These are phyloP conservation scores for Scheffersomyces ergatensis DNA, from an alignment of 805 yeast species.

Conservation along the genomic window DNA sequence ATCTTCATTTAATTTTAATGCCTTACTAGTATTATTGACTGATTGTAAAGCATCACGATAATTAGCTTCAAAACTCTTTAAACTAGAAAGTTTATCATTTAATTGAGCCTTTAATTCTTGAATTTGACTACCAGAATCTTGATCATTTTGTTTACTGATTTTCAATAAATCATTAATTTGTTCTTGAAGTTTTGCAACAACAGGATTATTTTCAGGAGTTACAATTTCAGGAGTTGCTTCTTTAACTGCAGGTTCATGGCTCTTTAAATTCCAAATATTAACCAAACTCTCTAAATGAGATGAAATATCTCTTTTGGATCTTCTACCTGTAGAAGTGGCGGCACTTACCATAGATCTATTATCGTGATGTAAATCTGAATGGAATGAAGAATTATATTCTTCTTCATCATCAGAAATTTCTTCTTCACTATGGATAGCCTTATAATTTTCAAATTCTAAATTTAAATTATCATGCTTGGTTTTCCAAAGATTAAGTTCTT, in stretches of 20 bases:
- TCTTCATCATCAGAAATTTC: slow-evolving; percentile 29
- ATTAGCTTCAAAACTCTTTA: slow-evolving; percentile 53
- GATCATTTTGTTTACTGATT: slow-evolving; percentile 44
- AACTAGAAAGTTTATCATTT: slow-evolving; percentile 22
- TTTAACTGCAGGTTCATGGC: slow-evolving; percentile 7
- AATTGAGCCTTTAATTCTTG: slow-evolving; percentile 27
- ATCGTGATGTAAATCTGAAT: slow-evolving; percentile 5
- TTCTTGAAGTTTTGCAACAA: slow-evolving; percentile 44
- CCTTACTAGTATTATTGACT: slow-evolving; percentile 71
- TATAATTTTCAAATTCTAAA: slow-evolving; percentile 42
- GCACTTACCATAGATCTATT: slow-evolving; percentile 21
- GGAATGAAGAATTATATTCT: slow-evolving; percentile 1
- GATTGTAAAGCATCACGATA: slow-evolving; percentile 71
- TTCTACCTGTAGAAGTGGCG: slow-evolving; percentile 16
- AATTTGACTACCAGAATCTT: slow-evolving; percentile 33
- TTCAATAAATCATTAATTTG: slow-evolving; percentile 56
- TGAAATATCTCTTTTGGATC: slow-evolving; percentile 28
- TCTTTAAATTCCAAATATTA: slow-evolving; percentile 25
- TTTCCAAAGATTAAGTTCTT: slow-evolving; percentile 48
- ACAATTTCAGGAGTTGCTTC: slow-evolving; percentile 7
- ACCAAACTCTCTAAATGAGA: slow-evolving; percentile 35
- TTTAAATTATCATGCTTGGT: slow-evolving; percentile 42
- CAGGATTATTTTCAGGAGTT: slow-evolving; percentile 15
- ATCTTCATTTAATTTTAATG: slow-evolving; percentile 68
- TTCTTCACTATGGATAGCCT: slow-evolving; percentile 30